phyloP scores from a whole-genome alignment of 176 grass and related monocot species.

The Oryza coarctata region DNA sequence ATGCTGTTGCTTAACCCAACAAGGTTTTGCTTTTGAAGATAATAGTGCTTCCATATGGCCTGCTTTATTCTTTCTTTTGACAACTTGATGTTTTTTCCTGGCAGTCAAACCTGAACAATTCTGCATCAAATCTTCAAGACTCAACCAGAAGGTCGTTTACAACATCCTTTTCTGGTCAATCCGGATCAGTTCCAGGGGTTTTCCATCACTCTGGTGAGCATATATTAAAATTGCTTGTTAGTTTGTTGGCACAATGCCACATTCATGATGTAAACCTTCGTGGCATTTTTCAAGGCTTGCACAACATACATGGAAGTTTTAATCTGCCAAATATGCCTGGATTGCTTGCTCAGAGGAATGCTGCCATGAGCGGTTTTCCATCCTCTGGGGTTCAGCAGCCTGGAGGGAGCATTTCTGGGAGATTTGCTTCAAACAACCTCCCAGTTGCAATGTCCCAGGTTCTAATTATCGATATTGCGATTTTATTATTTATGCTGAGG shows the following conservation, averaged over 20 bases:
- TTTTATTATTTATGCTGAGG: slow-evolving; percentile 15
- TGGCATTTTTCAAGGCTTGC: slow-evolving; percentile 58
- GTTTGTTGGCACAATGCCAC: neutral
- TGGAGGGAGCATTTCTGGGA: slow-evolving; percentile 77
- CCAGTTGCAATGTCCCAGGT: slow-evolving; percentile 93
- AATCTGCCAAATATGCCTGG: slow-evolving; percentile 82
- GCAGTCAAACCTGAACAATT: slow-evolving; percentile 77
- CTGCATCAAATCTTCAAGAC: slow-evolving; percentile 76
- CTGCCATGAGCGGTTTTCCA: slow-evolving; percentile 70
- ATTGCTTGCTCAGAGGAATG: slow-evolving; percentile 80
- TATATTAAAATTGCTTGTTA: slow-evolving; percentile 15
- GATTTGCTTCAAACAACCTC: slow-evolving; percentile 87
- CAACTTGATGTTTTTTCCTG: slow-evolving; percentile 21
- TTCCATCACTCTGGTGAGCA: slow-evolving; percentile 90
- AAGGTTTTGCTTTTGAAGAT: neutral
- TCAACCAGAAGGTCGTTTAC: slow-evolving; percentile 73
- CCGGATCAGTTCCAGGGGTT: slow-evolving; percentile 58
- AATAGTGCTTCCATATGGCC: neutral
- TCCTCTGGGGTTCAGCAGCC: slow-evolving; percentile 86
- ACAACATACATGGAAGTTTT: slow-evolving; percentile 86
- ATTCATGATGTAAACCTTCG: neutral
- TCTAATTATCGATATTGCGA: slow-evolving; percentile 22
- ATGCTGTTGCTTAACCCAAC: neutral
- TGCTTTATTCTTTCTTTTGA: slow-evolving; percentile 1
- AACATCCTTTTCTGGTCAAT: slow-evolving; percentile 75